A percentile compares a stretch with the other conserved stretches of the same genome.
These are phyloP conservation scores for Coprinopsis sp. DNA, from an alignment of 768 basidiomycete species.

Conservation along the genomic window DNA sequence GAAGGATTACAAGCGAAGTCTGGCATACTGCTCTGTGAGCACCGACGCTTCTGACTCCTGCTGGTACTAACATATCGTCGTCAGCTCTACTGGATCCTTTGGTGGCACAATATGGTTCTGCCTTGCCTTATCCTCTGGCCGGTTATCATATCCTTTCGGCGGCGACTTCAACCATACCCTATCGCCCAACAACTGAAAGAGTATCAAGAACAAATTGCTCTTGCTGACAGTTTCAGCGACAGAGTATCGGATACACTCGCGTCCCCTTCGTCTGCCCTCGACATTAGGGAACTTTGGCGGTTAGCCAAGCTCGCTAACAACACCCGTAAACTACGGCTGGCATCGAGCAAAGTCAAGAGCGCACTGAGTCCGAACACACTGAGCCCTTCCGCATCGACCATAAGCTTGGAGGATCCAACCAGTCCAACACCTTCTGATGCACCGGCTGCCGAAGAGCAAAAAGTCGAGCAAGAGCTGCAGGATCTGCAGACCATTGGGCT, in stretches of 20 bases:
- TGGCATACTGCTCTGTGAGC: slow-evolving; percentile 49
- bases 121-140: slow-evolving; percentile 47
- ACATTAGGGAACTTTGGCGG: slow-evolving; percentile 50
- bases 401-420: not conserved
- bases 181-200: slow-evolving; percentile 48
- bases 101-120: slow-evolving; percentile 55
- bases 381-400: not conserved
- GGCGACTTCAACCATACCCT: slow-evolving; percentile 50
- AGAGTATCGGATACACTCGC: slow-evolving; percentile 44
- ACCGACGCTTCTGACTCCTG: not conserved
- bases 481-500: slow-evolving; percentile 37
- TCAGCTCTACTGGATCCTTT: slow-evolving; percentile 60
- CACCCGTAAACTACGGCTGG: slow-evolving; percentile 29
- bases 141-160: slow-evolving; percentile 42
- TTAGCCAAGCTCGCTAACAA: slow-evolving; percentile 42
- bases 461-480: slow-evolving; percentile 30
- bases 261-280: slow-evolving; percentile 39
- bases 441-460: slow-evolving; percentile 30
- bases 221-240: slow-evolving; percentile 49
- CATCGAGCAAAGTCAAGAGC: slow-evolving; percentile 18
- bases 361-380: not conserved
- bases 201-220: slow-evolving; percentile 43
- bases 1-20: slow-evolving; percentile 45
- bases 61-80: not conserved
- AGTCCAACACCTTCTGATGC: slow-evolving; percentile 11